Evolutionary conservation across 768 basidiomycete genomes (phyloP), one percentile per base, ranked within the genome.

Genomic region (Sistotremastrum niveocremeum): DNA sequence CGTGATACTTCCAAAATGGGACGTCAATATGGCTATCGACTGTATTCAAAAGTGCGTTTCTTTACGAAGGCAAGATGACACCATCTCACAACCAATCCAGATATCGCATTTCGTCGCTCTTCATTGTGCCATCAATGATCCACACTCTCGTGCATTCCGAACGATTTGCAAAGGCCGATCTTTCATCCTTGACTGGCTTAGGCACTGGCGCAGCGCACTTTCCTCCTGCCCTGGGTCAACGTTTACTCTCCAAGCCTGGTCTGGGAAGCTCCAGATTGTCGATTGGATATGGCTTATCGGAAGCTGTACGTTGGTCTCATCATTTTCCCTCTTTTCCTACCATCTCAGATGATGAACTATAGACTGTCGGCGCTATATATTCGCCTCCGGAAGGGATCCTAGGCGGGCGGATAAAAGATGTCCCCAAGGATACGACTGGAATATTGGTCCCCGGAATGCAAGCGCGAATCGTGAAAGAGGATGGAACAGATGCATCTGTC

Each of bases 161-260:
- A 5, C 52, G 51, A 5, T 54, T 77, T 4, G 55, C 56, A 5
- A 66, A 71, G 35, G 61, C 65, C 3, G 78, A 83, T 54, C 61
- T 83, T 8, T 76, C 70, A 51, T 72, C 69, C 0, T 54, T 85
- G 2, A 56, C 60, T 5, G 1, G 34, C 5, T 47, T 77, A 29
- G 60, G 56, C 6, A 71, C 69, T 47, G 83, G 82, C 5, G 84
- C 79, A 0, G 81, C 83, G 1, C 76, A 82, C 54, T 70, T 84
- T 12, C 79, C 84, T 0, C 69, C 71, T 1, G 65, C 73, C n/a
- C 65, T 86, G 5, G 63, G 62, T 0, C 57, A 61, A 11, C 69
- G 67, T 44, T 54, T 80, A 9, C 41, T 20, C 20, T 20, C 20
- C 54, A n/a, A 42, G 56, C 41, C 40, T 74, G 51, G 47, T 70